Evolutionary conservation across 2,329 filamentous ascomycete genomes (phyloP).

Genomic region (Ascochyta clinopodiicola): DNA sequence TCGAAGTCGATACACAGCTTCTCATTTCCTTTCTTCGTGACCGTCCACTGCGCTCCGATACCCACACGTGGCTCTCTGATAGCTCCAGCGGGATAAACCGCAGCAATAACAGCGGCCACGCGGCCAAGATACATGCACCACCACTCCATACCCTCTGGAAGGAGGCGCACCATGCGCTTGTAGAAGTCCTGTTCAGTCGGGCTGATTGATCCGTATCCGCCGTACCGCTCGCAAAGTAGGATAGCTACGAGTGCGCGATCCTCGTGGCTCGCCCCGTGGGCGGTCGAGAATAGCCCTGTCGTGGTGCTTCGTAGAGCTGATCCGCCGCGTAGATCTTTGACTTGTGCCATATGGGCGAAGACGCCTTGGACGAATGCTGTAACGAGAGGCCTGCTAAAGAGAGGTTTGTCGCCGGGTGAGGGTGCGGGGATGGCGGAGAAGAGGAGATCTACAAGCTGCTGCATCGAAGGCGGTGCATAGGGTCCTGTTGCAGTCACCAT

Average conservation of each 20-base stretch:
- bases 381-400: conserved; percentile 57
- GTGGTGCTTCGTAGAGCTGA: conserved; percentile 76
- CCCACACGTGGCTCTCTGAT: conserved; percentile 48
- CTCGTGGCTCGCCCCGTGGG: conserved; percentile 76
- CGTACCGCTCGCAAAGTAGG: conserved; percentile 76
- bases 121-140: conserved; percentile 70
- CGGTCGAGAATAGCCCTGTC: conserved; percentile 68
- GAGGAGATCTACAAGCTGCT: conserved; percentile 58
- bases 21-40: conserved; percentile 38
- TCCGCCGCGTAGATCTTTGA: conserved; percentile 61
- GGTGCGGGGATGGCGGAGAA: conserved; percentile 52
- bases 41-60: conserved; percentile 33
- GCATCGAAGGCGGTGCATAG: conserved; percentile 58
- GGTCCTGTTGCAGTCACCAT: conserved; percentile 66
- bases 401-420: conserved; percentile 37
- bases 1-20: conserved; percentile 39
- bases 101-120: conserved; percentile 64
- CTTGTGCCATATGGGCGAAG: conserved; percentile 54
- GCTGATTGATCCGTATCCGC: conserved; percentile 61
- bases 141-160: conserved; percentile 65
- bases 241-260: conserved; percentile 75
- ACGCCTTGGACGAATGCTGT: conserved; percentile 66
- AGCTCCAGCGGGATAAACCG: conserved; percentile 67
- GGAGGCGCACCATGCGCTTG: conserved; percentile 58
- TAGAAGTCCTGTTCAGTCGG: conserved; percentile 65